These are phyloP conservation scores for Cladophialophora yegresii DNA, from an alignment of 2,329 filamentous ascomycete species.

Conservation along the genomic window DNA sequence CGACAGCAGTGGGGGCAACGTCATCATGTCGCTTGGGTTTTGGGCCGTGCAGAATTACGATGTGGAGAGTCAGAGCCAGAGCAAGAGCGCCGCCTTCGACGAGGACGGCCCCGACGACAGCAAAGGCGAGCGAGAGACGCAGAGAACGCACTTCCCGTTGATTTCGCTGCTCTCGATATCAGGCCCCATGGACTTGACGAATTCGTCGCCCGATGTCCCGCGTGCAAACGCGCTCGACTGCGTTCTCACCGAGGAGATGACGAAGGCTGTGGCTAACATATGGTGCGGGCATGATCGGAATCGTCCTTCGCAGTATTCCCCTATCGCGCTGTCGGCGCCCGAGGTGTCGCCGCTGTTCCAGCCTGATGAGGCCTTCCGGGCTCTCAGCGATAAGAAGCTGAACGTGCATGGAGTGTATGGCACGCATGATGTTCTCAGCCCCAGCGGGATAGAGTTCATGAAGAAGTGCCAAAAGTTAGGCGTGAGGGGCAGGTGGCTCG, in stretches of 20 bases:
- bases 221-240: conserved; percentile 49
- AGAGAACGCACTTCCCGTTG: conserved; percentile 12
- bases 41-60: conserved; percentile 28
- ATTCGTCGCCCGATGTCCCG: conserved; percentile 50
- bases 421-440: conserved; percentile 56
- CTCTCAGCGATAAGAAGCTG: conserved; percentile 46
- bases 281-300: conserved; percentile 14
- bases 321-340: conserved; percentile 41
- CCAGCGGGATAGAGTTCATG: conserved; percentile 55
- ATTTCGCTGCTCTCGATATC: conserved; percentile 48
- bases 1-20: conserved; percentile 60
- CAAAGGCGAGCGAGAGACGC: background rate
- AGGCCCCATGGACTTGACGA: conserved; percentile 54
- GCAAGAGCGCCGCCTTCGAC: background rate
- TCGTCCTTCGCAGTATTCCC: background rate
- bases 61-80: no score
- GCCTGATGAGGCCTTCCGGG: conserved; percentile 43
- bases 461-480: conserved; percentile 49
- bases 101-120: background rate
- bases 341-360: conserved; percentile 53
- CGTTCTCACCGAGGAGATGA: conserved; percentile 49
- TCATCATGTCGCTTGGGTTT: conserved; percentile 45
- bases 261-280: conserved; percentile 8
- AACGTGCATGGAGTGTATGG: conserved; percentile 57
- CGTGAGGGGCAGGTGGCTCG: conserved; percentile 57